phyloP scores from a whole-genome alignment of 305 asterid species.

The Withania somnifera region DNA sequence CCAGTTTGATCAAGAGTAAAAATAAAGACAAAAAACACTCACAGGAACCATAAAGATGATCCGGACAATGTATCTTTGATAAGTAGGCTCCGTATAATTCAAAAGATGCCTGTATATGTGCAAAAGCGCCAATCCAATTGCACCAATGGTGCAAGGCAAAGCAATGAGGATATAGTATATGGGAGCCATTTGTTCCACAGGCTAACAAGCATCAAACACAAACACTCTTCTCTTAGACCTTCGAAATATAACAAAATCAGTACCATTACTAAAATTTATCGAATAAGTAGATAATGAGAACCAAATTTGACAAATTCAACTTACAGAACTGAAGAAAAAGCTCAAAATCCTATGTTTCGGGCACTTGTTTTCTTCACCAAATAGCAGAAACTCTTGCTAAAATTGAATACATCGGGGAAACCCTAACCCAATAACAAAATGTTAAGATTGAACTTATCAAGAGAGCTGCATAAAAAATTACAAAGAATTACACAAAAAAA shows the following conservation, averaged over 20 bases:
- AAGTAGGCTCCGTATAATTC: slow-evolving; percentile 97
- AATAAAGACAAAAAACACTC: slow-evolving; percentile 24
- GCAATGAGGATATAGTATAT: slow-evolving; percentile 69
- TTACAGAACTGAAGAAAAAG: background rate
- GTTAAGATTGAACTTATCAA: background rate
- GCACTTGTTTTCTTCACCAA: background rate
- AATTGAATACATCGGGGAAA: background rate
- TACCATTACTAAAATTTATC: background rate
- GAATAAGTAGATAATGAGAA: background rate
- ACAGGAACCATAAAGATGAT: slow-evolving; percentile 99
- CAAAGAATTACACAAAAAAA: background rate
- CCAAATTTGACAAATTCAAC: background rate
- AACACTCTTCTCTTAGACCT: background rate
- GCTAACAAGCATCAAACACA: slow-evolving; percentile 12
- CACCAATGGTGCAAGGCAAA: slow-evolving; percentile 80
- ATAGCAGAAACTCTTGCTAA: background rate
- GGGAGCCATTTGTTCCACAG: slow-evolving; percentile 55
- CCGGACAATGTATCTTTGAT: slow-evolving; percentile 92
- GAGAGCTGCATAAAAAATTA: too few species aligned
- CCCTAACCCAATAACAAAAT: background rate
- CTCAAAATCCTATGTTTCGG: background rate
- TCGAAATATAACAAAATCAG: background rate
- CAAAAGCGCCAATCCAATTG: slow-evolving; percentile 58
- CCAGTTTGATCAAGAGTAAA: background rate
- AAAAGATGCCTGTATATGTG: slow-evolving; percentile 88